phyloP scores from a whole-genome alignment of 257 asterid species.

The Nemophila menziesii region DNA sequence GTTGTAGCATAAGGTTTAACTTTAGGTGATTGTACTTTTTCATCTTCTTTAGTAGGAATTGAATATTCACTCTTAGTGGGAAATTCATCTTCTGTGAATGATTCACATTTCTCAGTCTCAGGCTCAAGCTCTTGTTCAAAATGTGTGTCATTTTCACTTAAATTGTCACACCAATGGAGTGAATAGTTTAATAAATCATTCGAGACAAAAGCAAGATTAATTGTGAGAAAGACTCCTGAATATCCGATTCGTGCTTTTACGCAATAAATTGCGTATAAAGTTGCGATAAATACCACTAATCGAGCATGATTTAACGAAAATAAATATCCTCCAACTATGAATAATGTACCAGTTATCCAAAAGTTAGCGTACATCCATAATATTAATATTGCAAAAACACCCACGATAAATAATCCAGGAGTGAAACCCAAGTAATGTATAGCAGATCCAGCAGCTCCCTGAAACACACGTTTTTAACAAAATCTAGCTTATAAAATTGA shows the following conservation, averaged over 20 bases:
- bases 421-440: constrained; percentile 91
- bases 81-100: constrained; percentile 60
- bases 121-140: too few relatives aligned
- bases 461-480: constrained; percentile 11
- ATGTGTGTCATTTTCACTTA: constrained; percentile 59
- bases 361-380: constrained; percentile 99
- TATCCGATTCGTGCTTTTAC: constrained; percentile 84
- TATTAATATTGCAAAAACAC: constrained; percentile 72
- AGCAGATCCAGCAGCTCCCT: constrained; percentile 94
- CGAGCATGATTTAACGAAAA: constrained; percentile 93
- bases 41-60: constrained; percentile 44
- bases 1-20: constrained; percentile 51
- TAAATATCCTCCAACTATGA: constrained; percentile 92
- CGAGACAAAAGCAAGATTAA: constrained; percentile 86
- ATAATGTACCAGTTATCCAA: constrained; percentile 91
- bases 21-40: constrained; percentile 49
- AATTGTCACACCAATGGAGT: constrained; percentile 83
- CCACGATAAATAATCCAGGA: constrained; percentile 95
- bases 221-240: constrained; percentile 71
- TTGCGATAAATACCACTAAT: constrained; percentile 78
- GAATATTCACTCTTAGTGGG: constrained; percentile 52
- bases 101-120: constrained; percentile 46
- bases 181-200: constrained; percentile 65
- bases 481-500: neutral
- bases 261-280: constrained; percentile 67